Evolutionary conservation across 2,329 filamentous ascomycete genomes (phyloP), one percentile per base, ranked within the genome.

Genomic region (Diplodia sapinea): DNA sequence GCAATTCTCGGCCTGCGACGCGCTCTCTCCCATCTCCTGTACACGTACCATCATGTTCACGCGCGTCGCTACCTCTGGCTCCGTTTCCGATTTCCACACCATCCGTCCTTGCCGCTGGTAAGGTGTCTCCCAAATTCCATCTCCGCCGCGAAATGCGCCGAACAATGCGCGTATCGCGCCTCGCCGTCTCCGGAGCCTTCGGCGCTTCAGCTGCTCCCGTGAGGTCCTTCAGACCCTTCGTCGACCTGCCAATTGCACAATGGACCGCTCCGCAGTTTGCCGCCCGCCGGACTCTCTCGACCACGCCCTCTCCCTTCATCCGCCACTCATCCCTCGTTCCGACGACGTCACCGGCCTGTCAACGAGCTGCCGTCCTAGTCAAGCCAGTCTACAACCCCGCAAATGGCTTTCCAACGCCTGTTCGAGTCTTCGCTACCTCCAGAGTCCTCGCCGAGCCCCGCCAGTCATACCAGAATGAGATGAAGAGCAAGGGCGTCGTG

Each of bases 391-490:
- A 17, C 9, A 63, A 49, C 15, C 40, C 56, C 8, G 11, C 56
- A 29, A 61, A 49, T 26, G 59, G 47, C 11, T 43, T 26, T 36
- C 31, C 33, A n/a, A 33, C 50, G 23, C 29, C 64, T 38, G 51
- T 50, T 8, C 56, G 64, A 23, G 40, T 57, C 9, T 66, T 66
- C 54, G 23, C 64, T 11, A 50, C 64, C 7, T 66, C 64, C 3
- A 43, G 52, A 17, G 20, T 50, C 40, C 64, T 66, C 23, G 29
- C 51, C 15, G 51, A 64, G 49, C 26, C 56, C 12, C 74, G 72
- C 65, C 75, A 74, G 69, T 79, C 77, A 31, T 79, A 80, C 72
- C 75, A 74, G 65, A 73, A 80, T 40, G 78, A 80, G 69, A 78
- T 79, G 71, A 75, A 77, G 59, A 74, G 77, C 63, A 76, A 75